Evolutionary conservation across 768 basidiomycete species (phyloP), one percentile per base, ranked within the genome.

Genomic region (Pleurotus pulmonarius): DNA sequence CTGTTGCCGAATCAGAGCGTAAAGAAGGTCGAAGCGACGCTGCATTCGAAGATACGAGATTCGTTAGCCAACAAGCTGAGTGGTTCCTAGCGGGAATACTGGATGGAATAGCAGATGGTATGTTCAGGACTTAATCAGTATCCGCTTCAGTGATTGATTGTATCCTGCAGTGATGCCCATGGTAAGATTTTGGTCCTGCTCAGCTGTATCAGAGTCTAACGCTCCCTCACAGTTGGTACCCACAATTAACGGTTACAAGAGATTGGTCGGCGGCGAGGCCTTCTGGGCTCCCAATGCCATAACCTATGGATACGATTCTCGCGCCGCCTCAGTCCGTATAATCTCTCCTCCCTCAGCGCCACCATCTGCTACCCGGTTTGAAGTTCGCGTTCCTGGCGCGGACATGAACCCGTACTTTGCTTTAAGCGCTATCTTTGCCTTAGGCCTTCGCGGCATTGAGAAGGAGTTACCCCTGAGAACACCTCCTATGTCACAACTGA

Each of bases 181-280:
- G 81, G 88, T 92, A 67, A 71, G 79, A 61, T 8, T 25, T 5
- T 5, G 15, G 11, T 34, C 4, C 8, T 11, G 9, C 2, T 3
- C 11, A 34, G 9, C 3, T 34, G 7, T 11, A 34, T 3, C 29
- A 11, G 11, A 11, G 4, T 34, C 29, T 34, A 9, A 34, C 9
- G 9, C 9, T 11, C 3, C 11, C 16, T 7, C 20, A 16, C 45
- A 92, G 90, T 69, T 92, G 22, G 90, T 92, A 13, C 94, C 92
- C 1, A 96, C 91, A 0, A 88, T 97, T 72, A 96, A 96, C 65
- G 94, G 96, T 6, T 99, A 99, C 76, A 99, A 98, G 68, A 92
- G 97, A 13, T 83, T 99, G 6, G 87, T 92, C 16, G 94, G 91
- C 16, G 94, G 94, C 11, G 93, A 94, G 68, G 87, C 88, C 3